These are phyloP conservation scores for Exophiala calicioides DNA, from an alignment of 2,329 filamentous ascomycete species.

Conservation along the genomic window DNA sequence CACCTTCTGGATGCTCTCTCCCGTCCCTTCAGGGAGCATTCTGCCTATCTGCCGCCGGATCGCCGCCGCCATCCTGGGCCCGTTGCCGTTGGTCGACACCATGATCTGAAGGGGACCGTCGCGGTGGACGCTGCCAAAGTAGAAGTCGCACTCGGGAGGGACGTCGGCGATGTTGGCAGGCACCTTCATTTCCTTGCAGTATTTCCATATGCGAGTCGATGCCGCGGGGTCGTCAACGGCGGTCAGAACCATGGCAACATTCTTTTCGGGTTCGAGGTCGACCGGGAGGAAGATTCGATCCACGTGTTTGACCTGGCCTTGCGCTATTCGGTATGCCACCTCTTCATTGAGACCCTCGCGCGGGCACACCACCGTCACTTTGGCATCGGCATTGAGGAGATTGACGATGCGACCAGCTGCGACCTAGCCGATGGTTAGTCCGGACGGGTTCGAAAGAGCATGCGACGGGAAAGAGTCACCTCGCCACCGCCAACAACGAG, in stretches of 20 bases:
- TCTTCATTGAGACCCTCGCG: slow-evolving; percentile 79
- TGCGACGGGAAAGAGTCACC: slow-evolving; percentile 54
- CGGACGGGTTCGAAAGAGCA: background rate
- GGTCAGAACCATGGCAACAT: slow-evolving; percentile 80
- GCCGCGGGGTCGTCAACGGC: slow-evolving; percentile 91
- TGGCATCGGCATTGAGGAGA: slow-evolving; percentile 90
- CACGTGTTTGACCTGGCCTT: slow-evolving; percentile 74
- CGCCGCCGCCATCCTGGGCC: slow-evolving; percentile 83
- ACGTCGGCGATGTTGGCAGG: slow-evolving; percentile 97
- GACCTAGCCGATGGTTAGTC: slow-evolving; percentile 61
- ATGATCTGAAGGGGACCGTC: slow-evolving; percentile 96
- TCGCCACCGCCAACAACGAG: slow-evolving; percentile 95
- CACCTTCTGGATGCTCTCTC: slow-evolving; percentile 81
- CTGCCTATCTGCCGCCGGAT: slow-evolving; percentile 80
- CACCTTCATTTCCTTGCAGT: slow-evolving; percentile 82
- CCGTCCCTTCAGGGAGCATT: slow-evolving; percentile 73
- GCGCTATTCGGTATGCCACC: slow-evolving; percentile 76
- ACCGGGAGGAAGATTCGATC: slow-evolving; percentile 80
- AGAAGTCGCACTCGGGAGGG: slow-evolving; percentile 95
- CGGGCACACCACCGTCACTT: slow-evolving; percentile 83
- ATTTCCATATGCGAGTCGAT: slow-evolving; percentile 87
- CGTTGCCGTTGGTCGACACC: slow-evolving; percentile 98
- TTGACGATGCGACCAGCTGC: slow-evolving; percentile 92
- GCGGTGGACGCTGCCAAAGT: slow-evolving; percentile 93
- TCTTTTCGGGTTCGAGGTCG: slow-evolving; percentile 71